Conservation (phyloP, 1,284 basidiomycete genomes). For the Termitomyces sp. region DNA sequence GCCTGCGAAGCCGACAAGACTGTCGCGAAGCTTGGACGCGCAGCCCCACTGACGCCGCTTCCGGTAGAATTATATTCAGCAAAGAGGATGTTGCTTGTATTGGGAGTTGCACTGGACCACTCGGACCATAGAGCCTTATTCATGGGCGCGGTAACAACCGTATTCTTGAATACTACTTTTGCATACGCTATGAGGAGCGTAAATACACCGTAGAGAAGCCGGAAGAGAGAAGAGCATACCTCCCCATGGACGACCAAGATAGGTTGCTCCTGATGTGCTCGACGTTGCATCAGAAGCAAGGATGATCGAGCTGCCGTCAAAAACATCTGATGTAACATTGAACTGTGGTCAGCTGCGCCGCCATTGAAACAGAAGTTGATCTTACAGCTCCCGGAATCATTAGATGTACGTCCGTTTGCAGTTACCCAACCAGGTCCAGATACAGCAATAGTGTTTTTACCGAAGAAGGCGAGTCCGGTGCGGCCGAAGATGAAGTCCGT, state of each 20-base stretch:
- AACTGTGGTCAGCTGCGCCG: not conserved
- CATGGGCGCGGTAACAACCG: slow-evolving; percentile 32
- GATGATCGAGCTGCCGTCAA: slow-evolving; percentile 43
- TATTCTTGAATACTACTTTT: slow-evolving; percentile 45
- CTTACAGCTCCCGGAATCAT: slow-evolving; percentile 44
- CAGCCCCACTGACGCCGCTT: slow-evolving; percentile 29
- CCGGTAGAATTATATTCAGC: slow-evolving; percentile 44
- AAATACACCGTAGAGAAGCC: not conserved
- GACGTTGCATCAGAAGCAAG: slow-evolving; percentile 28
- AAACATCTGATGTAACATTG: slow-evolving; percentile 31
- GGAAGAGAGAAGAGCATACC: slow-evolving; percentile 19
- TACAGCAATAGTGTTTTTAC: slow-evolving; percentile 40
- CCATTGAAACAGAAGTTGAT: slow-evolving; percentile 6
- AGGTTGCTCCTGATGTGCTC: slow-evolving; percentile 23
- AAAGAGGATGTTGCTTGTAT: slow-evolving; percentile 39
- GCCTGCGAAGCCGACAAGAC: slow-evolving; percentile 31
- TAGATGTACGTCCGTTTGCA: slow-evolving; percentile 43
- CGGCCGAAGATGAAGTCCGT: slow-evolving; percentile 52
- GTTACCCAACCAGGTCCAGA: slow-evolving; percentile 43
- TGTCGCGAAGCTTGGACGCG: slow-evolving; percentile 37
- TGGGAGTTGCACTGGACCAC: slow-evolving; percentile 36
- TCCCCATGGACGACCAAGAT: slow-evolving; percentile 50
- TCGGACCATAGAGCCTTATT: slow-evolving; percentile 42
- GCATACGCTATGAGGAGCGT: slow-evolving; percentile 7
- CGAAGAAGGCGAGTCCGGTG: slow-evolving; percentile 38